Evolutionary conservation across 345 rosid genomes (phyloP).

Genomic region (Rhodomyrtus tomentosa): DNA sequence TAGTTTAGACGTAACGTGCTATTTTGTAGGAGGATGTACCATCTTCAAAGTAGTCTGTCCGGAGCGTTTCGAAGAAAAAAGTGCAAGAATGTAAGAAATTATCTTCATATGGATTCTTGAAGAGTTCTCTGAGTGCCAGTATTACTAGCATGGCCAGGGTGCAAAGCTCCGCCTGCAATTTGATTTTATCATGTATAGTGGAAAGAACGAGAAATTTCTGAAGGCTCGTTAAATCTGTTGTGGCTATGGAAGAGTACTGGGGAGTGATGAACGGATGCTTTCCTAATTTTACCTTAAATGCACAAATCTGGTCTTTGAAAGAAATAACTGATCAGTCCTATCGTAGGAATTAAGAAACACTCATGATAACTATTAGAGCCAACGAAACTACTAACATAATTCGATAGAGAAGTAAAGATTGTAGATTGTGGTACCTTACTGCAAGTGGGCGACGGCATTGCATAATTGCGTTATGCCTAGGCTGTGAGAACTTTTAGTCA

Average conservation of each 20-base stretch:
- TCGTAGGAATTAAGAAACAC: too few relatives aligned
- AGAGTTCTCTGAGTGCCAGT: background rate
- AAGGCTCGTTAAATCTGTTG: background rate
- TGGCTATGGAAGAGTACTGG: background rate
- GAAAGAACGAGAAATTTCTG: background rate
- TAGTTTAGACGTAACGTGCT: background rate
- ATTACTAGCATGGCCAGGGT: background rate
- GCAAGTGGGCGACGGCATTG: background rate
- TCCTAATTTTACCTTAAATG: background rate
- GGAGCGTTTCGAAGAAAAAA: background rate
- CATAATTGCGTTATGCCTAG: background rate
- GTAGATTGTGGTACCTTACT: background rate
- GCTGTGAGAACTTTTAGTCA: too few relatives aligned
- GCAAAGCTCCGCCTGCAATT: background rate
- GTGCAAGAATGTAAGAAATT: background rate
- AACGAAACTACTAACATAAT: too few relatives aligned
- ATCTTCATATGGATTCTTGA: background rate
- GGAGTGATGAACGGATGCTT: background rate
- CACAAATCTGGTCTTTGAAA: background rate
- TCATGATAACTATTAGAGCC: too few relatives aligned
- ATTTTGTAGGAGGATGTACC: background rate
- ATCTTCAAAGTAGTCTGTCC: background rate
- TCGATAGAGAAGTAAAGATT: background rate
- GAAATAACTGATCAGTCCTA: too few relatives aligned
- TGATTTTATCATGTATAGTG: background rate